Evolutionary conservation across 2,329 filamentous ascomycete genomes (phyloP), one percentile per base, ranked within the genome.

Genomic region (Fusarium devonianum): DNA sequence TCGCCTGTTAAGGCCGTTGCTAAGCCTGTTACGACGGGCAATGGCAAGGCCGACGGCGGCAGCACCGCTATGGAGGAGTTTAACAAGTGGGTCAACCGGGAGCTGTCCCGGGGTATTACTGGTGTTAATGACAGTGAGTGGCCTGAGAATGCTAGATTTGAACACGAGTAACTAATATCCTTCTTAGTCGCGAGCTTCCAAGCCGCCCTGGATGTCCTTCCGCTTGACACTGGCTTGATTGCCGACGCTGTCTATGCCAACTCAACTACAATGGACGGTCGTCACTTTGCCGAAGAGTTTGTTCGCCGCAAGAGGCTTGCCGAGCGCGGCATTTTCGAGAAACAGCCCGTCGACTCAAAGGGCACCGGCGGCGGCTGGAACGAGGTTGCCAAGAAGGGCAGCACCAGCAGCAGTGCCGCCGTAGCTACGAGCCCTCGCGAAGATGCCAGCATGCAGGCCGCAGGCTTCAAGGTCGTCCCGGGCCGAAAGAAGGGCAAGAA

Each of bases 351-450:
- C 38, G 81, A 84, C 3, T 79, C 77, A 55, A 67, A 79, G 67
- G 47, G 71, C 64, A 58, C 73, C 18, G 75, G 79, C 18, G 86
- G 89, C 45, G 93, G 93, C 14, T 99, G 94, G 94, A 96, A 82
- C 63, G 94, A 97, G 75, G 94, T 99, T 41, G 94, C 94, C 2
- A 97, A 97, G 86, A 97, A 97, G 80, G 88, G 89, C 37, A 74
- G 76, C 44, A 75, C 77, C 46, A 69, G 70, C 37, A 57, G 53
- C 40, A 50, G 52, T 28, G n/a, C 62, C 64, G 42, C 46, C 54
- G 22, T 38, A 4, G n/a, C 39, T 18, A 38, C 53, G n/a, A 47
- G 56, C 39, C 78, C 77, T 53, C 80, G 81, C 22, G 75, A 62
- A 69, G 70, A 69, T 71, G 66, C 73, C 62, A 66, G 65, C 11